phyloP scores from a whole-genome alignment of 169 alveolate genomes.

The Perkinsus olseni region DNA sequence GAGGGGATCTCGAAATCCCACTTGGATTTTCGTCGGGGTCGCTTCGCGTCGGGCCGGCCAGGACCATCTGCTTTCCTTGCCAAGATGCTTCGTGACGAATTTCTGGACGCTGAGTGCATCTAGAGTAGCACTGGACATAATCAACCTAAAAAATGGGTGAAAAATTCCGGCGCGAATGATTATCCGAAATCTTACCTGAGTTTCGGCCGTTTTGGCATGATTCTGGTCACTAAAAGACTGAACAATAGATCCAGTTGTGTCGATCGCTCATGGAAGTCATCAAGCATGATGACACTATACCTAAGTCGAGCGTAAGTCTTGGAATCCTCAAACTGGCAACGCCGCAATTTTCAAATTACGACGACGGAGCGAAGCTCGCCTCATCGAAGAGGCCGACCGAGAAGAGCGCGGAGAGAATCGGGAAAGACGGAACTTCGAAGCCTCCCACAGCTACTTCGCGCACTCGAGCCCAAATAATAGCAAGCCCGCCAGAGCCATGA shows the following conservation, averaged over 20 bases:
- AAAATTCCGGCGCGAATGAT: neutral
- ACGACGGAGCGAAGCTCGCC: no score
- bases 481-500: no score
- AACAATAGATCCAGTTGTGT: conserved; percentile 31
- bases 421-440: no score
- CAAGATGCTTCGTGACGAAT: neutral
- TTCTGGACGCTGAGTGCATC: conserved; percentile 23
- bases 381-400: no score
- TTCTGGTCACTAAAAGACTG: conserved; percentile 48
- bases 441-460: no score
- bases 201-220: neutral
- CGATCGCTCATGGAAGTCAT: conserved; percentile 45
- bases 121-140: conserved; percentile 62
- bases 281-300: conserved; percentile 43
- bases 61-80: neutral
- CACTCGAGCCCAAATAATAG: no score
- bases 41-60: neutral
- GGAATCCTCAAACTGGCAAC: no score
- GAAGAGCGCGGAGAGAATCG: no score
- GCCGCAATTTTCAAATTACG: no score
- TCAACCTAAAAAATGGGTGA: neutral
- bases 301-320: no score
- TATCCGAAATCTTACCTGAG: neutral
- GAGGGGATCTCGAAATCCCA: neutral
- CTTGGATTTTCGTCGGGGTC: neutral